Conservation (phyloP, 1,284 basidiomycete species). For the Irpex lacteus region DNA sequence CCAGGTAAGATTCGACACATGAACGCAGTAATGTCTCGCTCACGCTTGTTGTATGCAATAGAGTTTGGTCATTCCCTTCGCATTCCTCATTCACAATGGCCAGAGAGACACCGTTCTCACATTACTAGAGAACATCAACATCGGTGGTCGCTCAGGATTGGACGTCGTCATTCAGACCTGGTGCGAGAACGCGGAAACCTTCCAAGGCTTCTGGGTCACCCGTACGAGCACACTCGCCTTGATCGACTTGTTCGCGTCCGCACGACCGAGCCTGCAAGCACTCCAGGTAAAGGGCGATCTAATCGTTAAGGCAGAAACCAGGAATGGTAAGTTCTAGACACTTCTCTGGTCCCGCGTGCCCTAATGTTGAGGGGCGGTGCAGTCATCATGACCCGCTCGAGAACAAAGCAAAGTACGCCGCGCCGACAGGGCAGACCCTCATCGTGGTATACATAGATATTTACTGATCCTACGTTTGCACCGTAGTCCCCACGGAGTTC, state of each 20-base stretch:
- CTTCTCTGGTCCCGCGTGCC: background rate
- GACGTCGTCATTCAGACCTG: slow-evolving; percentile 85
- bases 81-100: slow-evolving; percentile 81
- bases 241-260: slow-evolving; percentile 70
- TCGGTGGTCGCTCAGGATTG: slow-evolving; percentile 57
- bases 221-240: slow-evolving; percentile 84
- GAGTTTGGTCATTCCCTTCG: slow-evolving; percentile 90
- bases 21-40: background rate
- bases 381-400: slow-evolving; percentile 96
- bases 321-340: slow-evolving; percentile 59
- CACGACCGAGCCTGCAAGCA: slow-evolving; percentile 53
- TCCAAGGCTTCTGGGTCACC: slow-evolving; percentile 93
- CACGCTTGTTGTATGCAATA: slow-evolving; percentile 25
- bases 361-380: slow-evolving; percentile 2
- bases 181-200: slow-evolving; percentile 92
- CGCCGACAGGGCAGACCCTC: slow-evolving; percentile 9
- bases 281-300: slow-evolving; percentile 85
- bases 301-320: slow-evolving; percentile 76
- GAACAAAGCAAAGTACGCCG: slow-evolving; percentile 77
- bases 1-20: slow-evolving; percentile 50
- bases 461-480: background rate
- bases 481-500: slow-evolving; percentile 80
- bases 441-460: background rate
- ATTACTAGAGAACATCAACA: slow-evolving; percentile 65
- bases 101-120: slow-evolving; percentile 76